phyloP scores from a whole-genome alignment of 768 basidiomycete species.

The Cystobasidiopsis lactophilus region DNA sequence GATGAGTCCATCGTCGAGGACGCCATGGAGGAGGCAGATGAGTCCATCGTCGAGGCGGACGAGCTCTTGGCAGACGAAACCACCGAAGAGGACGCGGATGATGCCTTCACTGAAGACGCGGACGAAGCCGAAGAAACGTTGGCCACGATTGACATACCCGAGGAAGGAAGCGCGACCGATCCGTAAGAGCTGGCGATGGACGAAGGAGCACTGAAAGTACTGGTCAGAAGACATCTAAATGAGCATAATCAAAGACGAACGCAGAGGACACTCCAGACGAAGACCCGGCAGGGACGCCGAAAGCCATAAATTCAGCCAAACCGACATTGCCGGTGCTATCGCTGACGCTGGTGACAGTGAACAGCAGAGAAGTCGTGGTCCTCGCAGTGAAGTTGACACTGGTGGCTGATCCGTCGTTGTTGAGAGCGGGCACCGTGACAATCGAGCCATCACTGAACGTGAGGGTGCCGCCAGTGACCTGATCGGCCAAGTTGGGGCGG shows the following conservation, averaged over 20 bases:
- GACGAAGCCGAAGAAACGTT: not conserved
- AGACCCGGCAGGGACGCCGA: not conserved
- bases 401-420: constrained; percentile 6
- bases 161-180: too few species aligned
- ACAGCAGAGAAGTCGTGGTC: not conserved
- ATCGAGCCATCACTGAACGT: constrained; percentile 11
- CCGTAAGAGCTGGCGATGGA: too few species aligned
- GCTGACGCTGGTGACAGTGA: constrained; percentile 5
- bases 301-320: constrained; percentile 7
- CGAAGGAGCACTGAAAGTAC: too few species aligned
- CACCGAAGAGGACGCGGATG: not conserved
- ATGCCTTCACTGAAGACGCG: not conserved
- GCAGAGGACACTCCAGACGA: too few species aligned
- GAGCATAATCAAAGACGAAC: too few species aligned
- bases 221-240: too few species aligned
- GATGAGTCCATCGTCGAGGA: too few species aligned
- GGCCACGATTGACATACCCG: too few species aligned
- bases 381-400: constrained; percentile 8
- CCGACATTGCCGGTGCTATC: constrained; percentile 3
- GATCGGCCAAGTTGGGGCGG: constrained; percentile 8
- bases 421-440: constrained; percentile 6
- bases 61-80: too few species aligned
- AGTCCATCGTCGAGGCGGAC: too few species aligned
- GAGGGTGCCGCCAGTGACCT: constrained; percentile 7
- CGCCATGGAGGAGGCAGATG: too few species aligned